Evolutionary conservation across 2,329 filamentous ascomycete genomes (phyloP), one percentile per base, ranked within the genome.

Genomic region (Keithomyces neogunnii): DNA sequence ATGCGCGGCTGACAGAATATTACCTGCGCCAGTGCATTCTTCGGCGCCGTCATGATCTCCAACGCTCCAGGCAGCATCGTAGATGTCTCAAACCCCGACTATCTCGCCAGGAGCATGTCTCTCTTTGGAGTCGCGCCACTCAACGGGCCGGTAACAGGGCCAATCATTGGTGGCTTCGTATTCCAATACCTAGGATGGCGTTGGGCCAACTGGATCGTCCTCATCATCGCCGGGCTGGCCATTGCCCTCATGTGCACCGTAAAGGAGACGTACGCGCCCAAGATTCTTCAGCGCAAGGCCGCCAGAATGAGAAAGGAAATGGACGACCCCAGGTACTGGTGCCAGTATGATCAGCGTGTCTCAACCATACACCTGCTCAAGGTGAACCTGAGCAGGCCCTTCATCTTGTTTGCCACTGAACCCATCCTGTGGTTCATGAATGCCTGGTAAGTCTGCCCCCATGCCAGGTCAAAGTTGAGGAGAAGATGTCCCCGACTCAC

Each of bases 51-150:
- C 42, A 86, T 95, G 81, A 84, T 96, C 30, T 82, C 84, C 10
- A 95, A 95, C 63, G 82, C 86, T 1, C 89, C 90, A 0, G 91
- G 90, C 2, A 89, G 85, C 6, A 80, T 96, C 9, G 84, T 87
- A 31, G 91, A 96, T 65, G 85, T 96, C 47, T 83, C 88, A n/a
- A 77, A 78, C 11, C 88, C 92, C 45, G 82, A 95, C 47, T 82
- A 87, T 60, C 82, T 91, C 13, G 88, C 85, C 42, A 89, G 96
- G 68, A 88, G 84, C 4, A 75, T 95, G 35, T 96, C 89, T 83
- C 81, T 78, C 54, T 56, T 51, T 38, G 46, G 48, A 9, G 82
- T 96, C 50, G 90, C 89, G 0, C 90, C 91, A 0, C 79, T 95
- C 65, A 95, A 95, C 62, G 90, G 86, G 13, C 86, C 76, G 29